Percentiles rank a stretch among this genome's conserved stretches.
phyloP scores from a whole-genome alignment of 1,139 yeast species.

The Candida tetrigidarum region DNA sequence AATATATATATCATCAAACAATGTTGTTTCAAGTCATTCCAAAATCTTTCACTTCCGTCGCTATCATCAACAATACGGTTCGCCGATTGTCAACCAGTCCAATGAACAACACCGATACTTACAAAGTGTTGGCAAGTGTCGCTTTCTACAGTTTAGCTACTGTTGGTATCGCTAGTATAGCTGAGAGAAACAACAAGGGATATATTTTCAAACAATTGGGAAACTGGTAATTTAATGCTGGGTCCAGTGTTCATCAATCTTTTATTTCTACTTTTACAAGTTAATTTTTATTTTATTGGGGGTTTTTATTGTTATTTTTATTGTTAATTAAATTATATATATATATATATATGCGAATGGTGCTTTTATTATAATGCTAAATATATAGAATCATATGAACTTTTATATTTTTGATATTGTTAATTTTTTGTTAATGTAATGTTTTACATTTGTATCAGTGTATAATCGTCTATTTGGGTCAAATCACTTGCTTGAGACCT shows the following conservation, averaged over 20 bases:
- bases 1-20: background rate
- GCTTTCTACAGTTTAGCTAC: constrained; percentile 17
- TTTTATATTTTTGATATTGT: background rate
- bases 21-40: constrained; percentile 9
- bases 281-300: constrained; percentile 1
- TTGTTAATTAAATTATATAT: background rate
- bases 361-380: background rate
- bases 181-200: constrained; percentile 16
- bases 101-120: constrained; percentile 7
- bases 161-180: constrained; percentile 15
- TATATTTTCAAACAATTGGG: constrained; percentile 18
- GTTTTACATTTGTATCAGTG: background rate
- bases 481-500: constrained; percentile 29
- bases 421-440: background rate
- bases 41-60: constrained; percentile 2
- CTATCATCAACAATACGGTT: constrained; percentile 1
- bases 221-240: constrained; percentile 1
- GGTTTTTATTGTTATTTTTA: background rate
- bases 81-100: constrained; percentile 13
- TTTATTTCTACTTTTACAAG: background rate
- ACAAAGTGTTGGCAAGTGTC: constrained; percentile 16
- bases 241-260: too few species aligned
- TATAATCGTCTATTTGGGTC: too few species aligned
- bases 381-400: background rate
- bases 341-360: background rate